Conservation (phyloP, 176 grass and related monocot species). For the Zea luxurians region DNA sequence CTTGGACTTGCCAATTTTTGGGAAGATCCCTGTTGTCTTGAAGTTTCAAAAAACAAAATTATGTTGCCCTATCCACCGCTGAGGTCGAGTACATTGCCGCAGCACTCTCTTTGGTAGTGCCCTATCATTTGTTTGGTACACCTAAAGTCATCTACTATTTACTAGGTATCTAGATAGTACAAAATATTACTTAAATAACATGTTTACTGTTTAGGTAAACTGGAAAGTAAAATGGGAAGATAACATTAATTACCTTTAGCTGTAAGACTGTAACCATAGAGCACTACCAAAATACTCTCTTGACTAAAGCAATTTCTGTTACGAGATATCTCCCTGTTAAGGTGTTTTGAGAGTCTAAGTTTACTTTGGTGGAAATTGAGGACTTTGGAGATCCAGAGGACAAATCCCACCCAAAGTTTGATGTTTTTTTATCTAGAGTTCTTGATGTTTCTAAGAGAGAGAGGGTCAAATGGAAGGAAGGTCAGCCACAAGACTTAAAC, state of each 20-base stretch:
- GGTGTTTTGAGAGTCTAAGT: conserved; percentile 84
- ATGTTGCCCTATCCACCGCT: no score
- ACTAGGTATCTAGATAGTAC: background rate
- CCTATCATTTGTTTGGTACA: background rate
- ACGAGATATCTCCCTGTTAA: conserved; percentile 82
- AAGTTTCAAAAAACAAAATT: no score
- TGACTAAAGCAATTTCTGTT: conserved; percentile 25
- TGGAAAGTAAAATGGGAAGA: background rate
- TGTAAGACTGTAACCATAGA: background rate
- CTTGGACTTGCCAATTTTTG: no score
- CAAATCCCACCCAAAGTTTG: conserved; percentile 88
- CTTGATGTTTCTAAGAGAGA: conserved; percentile 75
- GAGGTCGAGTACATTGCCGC: no score
- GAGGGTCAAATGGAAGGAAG: conserved; percentile 57
- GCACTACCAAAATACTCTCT: conserved; percentile 25
- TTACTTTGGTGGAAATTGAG: conserved; percentile 88
- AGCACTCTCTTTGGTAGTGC: no score
- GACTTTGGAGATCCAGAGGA: conserved; percentile 94
- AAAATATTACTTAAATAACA: background rate
- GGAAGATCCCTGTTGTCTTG: no score
- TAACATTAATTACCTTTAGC: background rate
- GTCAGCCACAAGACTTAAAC: conserved; percentile 51
- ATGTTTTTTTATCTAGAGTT: conserved; percentile 68
- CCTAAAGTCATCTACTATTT: conserved; percentile 8
- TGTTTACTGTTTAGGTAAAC: conserved; percentile 5